phyloP scores from a whole-genome alignment of 192 early-diverging fungal species.

The Gorgonomyces haynaldii region DNA sequence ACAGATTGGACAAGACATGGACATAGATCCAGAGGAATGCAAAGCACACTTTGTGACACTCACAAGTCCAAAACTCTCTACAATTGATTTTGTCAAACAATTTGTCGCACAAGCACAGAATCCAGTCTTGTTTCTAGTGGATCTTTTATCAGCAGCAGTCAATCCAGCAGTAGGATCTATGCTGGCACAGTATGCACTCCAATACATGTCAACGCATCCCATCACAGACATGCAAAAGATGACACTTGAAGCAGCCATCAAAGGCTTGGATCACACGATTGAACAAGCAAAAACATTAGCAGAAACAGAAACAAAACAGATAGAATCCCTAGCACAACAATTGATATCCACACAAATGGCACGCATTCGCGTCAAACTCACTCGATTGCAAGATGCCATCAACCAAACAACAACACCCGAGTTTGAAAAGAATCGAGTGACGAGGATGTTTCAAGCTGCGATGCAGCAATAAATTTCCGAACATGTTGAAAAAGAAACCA shows the following conservation, averaged over 20 bases:
- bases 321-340: too few relatives aligned
- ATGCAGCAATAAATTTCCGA: too few relatives aligned
- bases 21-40: neutral
- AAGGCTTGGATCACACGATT: slow-evolving; percentile 2
- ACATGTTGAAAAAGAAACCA: too few relatives aligned
- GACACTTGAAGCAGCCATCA: neutral
- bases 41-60: slow-evolving; percentile 1
- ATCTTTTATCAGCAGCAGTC: neutral
- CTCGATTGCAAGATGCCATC: too few relatives aligned
- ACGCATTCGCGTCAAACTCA: too few relatives aligned
- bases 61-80: neutral
- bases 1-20: neutral
- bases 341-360: too few relatives aligned
- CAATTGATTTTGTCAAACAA: neutral
- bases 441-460: too few relatives aligned
- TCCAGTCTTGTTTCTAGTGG: slow-evolving; percentile 3
- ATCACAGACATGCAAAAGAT: neutral
- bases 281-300: neutral
- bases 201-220: neutral
- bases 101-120: neutral
- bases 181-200: neutral
- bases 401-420: too few relatives aligned
- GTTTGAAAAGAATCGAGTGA: too few relatives aligned
- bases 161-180: slow-evolving; percentile 1
- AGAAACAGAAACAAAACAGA: slow-evolving; percentile 1